A percentile compares a stretch with the other conserved stretches of the same genome.
These are phyloP conservation scores for Tolypocladium cylindrosporum DNA, from an alignment of 2,329 filamentous ascomycete genomes.

Conservation along the genomic window DNA sequence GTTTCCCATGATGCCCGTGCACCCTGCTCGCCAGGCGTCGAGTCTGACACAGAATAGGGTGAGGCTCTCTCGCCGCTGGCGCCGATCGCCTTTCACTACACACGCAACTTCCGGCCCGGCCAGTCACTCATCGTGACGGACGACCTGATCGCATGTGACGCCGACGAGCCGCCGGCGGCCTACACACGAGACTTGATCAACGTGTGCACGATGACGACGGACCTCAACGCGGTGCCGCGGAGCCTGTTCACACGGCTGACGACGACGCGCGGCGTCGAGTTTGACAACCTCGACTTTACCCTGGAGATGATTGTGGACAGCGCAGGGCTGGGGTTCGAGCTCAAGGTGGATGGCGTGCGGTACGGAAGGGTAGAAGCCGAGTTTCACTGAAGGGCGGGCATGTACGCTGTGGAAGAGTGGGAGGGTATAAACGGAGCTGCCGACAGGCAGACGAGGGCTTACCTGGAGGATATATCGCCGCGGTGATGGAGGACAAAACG, in stretches of 20 bases:
- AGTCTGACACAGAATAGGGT: slow-evolving; percentile 36
- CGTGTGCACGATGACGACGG: slow-evolving; percentile 73
- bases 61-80: slow-evolving; percentile 64
- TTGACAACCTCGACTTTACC: slow-evolving; percentile 73
- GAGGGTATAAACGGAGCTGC: not conserved
- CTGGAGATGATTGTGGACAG: slow-evolving; percentile 77
- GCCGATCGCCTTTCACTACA: slow-evolving; percentile 77
- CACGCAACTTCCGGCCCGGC: slow-evolving; percentile 70
- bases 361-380: slow-evolving; percentile 72
- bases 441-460: not conserved
- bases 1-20: slow-evolving; percentile 9
- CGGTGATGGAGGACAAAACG: not conserved
- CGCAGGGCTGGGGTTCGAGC: slow-evolving; percentile 64
- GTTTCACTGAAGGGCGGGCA: slow-evolving; percentile 45
- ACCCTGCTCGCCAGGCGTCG: not conserved
- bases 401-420: not conserved
- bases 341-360: slow-evolving; percentile 67
- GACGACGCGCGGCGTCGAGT: slow-evolving; percentile 70
- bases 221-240: slow-evolving; percentile 64
- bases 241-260: slow-evolving; percentile 65
- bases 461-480: not conserved
- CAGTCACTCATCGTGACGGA: slow-evolving; percentile 72
- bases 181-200: slow-evolving; percentile 55
- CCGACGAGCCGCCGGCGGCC: slow-evolving; percentile 52
- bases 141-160: slow-evolving; percentile 67